phyloP scores from a whole-genome alignment of 139 green algal genomes.

The Coccomyxa sp. region DNA sequence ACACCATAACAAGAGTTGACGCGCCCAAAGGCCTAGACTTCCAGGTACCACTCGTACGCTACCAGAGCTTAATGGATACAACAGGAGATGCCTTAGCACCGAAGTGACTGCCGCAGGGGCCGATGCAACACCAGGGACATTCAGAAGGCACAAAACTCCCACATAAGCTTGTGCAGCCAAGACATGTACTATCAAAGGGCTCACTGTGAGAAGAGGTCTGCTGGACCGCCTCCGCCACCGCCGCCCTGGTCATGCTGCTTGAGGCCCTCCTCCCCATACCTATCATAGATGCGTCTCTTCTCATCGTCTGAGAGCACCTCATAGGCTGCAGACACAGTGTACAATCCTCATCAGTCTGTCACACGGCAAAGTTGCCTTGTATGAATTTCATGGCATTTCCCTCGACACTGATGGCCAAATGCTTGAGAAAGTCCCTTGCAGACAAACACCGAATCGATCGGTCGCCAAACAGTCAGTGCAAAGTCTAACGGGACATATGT shows the following conservation, averaged over 20 bases:
- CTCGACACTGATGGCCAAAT: not conserved
- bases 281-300: constrained; percentile 95
- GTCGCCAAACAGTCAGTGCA: not conserved
- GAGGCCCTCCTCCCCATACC: constrained; percentile 94
- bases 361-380: not conserved
- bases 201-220: constrained; percentile 88
- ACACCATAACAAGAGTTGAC: not conserved
- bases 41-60: too few relatives aligned
- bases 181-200: not conserved
- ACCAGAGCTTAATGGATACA: not conserved
- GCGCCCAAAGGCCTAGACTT: too few relatives aligned
- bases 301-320: constrained; percentile 88
- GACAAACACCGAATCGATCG: not conserved
- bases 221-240: constrained; percentile 44
- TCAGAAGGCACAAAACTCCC: not conserved
- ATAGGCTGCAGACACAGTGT: constrained; percentile 69
- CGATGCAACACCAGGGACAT: not conserved
- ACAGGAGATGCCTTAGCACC: not conserved
- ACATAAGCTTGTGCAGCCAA: not conserved
- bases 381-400: not conserved
- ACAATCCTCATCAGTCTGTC: not conserved
- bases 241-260: constrained; percentile 76
- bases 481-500: not conserved
- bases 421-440: not conserved
- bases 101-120: not conserved